phyloP scores from a whole-genome alignment of 148 eudicot genomes.

The Arctostaphylos glauca region DNA sequence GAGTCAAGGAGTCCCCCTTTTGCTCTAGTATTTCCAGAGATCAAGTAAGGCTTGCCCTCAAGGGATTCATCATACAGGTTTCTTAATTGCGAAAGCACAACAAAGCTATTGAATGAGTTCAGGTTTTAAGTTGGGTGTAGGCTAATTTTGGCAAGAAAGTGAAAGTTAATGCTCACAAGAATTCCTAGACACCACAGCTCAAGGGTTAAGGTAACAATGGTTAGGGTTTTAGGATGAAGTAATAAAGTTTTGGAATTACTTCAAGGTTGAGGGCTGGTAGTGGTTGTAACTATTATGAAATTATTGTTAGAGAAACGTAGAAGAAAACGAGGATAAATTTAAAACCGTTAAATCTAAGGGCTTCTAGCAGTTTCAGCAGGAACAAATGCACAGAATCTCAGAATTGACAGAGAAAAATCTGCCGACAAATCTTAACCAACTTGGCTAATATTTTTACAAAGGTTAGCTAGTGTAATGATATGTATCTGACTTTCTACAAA shows the following conservation, averaged over 20 bases:
- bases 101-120: background rate
- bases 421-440: background rate
- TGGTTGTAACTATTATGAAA: background rate
- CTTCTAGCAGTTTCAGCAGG: background rate
- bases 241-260: background rate
- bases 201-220: background rate
- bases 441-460: background rate
- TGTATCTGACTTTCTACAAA: background rate
- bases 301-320: background rate
- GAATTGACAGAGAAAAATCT: background rate
- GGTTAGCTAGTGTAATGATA: background rate
- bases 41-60: background rate
- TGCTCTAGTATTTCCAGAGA: background rate
- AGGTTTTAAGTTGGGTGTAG: background rate
- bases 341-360: background rate
- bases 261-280: background rate
- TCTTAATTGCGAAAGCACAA: background rate
- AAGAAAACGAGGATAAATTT: background rate
- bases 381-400: background rate
- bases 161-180: background rate
- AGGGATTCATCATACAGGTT: background rate
- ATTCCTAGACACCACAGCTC: background rate
- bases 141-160: background rate
- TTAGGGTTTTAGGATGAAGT: background rate
- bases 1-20: background rate